Conservation (phyloP, 2,329 filamentous ascomycete species). For the Ambrosiella xylebori region DNA sequence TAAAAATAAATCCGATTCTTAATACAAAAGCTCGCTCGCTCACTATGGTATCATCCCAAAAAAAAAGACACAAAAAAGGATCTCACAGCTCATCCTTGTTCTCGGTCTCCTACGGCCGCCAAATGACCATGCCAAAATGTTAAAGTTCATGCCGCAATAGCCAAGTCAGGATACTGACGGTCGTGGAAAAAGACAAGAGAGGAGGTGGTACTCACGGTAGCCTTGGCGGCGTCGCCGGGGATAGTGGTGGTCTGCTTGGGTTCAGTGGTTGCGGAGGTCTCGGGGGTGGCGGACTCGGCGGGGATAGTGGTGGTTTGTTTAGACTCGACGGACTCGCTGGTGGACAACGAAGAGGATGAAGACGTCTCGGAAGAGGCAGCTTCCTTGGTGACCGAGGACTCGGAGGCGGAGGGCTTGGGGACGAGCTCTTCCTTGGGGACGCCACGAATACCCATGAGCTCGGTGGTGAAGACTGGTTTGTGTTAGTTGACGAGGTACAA, state of each 20-base stretch:
- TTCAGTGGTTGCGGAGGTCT: conserved; percentile 2
- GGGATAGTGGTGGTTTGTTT: conserved; percentile 12
- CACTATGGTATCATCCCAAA: conserved; percentile 5
- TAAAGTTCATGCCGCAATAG: conserved; percentile 6
- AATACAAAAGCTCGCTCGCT: background rate
- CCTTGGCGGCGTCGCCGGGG: conserved; percentile 1
- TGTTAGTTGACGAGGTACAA: background rate
- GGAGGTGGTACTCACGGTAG: conserved; percentile 8
- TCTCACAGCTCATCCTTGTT: conserved; percentile 14
- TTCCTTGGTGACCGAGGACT: conserved; percentile 17
- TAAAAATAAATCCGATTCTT: background rate
- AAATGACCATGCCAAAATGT: conserved; percentile 3
- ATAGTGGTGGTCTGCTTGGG: conserved; percentile 12
- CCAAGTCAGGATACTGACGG: conserved; percentile 3
- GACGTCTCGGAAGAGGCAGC: conserved; percentile 22
- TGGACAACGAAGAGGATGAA: background rate
- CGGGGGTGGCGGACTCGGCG: conserved; percentile 10
- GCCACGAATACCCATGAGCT: conserved; percentile 68
- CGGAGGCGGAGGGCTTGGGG: conserved; percentile 22
- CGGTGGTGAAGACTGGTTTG: conserved; percentile 66
- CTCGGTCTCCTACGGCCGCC: conserved; percentile 7
- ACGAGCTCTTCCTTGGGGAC: conserved; percentile 35
- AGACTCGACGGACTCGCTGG: conserved; percentile 16
- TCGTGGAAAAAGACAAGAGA: conserved; percentile 6
- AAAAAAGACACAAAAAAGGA: background rate